A percentile compares a stretch with the other conserved stretches of the same genome.
phyloP scores from a whole-genome alignment of 202 grass and related monocot species.

The Setaria italica region DNA sequence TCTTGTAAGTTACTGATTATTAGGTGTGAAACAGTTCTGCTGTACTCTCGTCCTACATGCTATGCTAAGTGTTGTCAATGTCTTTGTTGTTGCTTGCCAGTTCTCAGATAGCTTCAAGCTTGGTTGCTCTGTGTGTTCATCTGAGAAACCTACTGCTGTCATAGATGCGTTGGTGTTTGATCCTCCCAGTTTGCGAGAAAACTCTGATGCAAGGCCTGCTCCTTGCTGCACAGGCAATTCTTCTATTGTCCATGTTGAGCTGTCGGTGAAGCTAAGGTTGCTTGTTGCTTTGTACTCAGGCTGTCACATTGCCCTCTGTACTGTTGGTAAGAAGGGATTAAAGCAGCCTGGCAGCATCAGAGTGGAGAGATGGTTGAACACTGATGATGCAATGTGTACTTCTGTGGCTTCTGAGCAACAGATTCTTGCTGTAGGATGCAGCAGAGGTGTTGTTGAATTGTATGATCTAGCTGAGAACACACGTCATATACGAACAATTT shows the following conservation, averaged over 20 bases:
- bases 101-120: conserved; percentile 77
- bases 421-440: conserved; percentile 92
- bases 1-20: conserved; percentile 51
- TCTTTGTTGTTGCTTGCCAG: conserved; percentile 65
- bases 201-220: conserved; percentile 55
- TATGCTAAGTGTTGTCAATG: conserved; percentile 42
- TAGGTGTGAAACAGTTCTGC: conserved; percentile 29
- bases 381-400: conserved; percentile 75
- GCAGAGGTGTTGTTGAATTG: conserved; percentile 89
- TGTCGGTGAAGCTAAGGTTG: conserved; percentile 77
- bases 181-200: conserved; percentile 56
- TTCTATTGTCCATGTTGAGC: conserved; percentile 76
- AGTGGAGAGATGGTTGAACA: conserved; percentile 80
- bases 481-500: conserved; percentile 81
- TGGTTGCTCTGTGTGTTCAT: conserved; percentile 65
- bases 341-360: conserved; percentile 69
- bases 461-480: conserved; percentile 91
- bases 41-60: conserved; percentile 33
- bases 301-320: conserved; percentile 86
- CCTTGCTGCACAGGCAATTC: conserved; percentile 72
- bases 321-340: conserved; percentile 86
- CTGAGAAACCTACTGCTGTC: conserved; percentile 52
- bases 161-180: conserved; percentile 60
- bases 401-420: conserved; percentile 94
- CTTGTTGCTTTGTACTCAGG: conserved; percentile 82